phyloP scores from a whole-genome alignment of 805 yeast species.

The Ogataea corticis region DNA sequence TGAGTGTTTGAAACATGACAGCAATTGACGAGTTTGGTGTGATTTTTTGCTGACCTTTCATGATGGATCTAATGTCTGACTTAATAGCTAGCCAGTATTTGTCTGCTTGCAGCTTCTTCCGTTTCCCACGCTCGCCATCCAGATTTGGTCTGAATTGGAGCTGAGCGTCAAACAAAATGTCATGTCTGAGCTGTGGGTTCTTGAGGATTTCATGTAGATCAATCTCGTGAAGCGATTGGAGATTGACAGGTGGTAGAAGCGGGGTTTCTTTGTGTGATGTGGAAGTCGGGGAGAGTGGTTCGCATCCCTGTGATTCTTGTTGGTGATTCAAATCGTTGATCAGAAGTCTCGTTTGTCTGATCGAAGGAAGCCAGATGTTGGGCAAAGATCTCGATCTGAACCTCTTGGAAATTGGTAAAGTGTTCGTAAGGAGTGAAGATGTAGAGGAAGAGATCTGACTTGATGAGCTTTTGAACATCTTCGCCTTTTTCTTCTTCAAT shows the following conservation, averaged over 20 bases:
- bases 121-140: slow-evolving; percentile 86
- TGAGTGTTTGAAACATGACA: slow-evolving; percentile 70
- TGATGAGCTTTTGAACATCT: slow-evolving; percentile 15
- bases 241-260: slow-evolving; percentile 74
- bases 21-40: slow-evolving; percentile 45
- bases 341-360: slow-evolving; percentile 20
- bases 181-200: slow-evolving; percentile 92
- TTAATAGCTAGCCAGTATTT: slow-evolving; percentile 81
- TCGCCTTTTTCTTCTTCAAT: slow-evolving; percentile 17
- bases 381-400: slow-evolving; percentile 38
- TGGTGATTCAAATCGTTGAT: slow-evolving; percentile 21
- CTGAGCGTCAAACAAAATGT: slow-evolving; percentile 88
- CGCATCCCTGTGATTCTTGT: slow-evolving; percentile 1
- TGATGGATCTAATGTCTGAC: slow-evolving; percentile 55
- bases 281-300: background rate
- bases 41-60: slow-evolving; percentile 17
- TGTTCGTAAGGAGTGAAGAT: slow-evolving; percentile 7
- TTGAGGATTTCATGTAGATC: slow-evolving; percentile 86
- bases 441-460: slow-evolving; percentile 8
- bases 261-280: slow-evolving; percentile 12
- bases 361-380: slow-evolving; percentile 33
- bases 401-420: slow-evolving; percentile 25
- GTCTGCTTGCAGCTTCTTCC: slow-evolving; percentile 74
- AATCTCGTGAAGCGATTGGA: slow-evolving; percentile 79
- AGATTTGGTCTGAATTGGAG: slow-evolving; percentile 87